phyloP scores from a whole-genome alignment of 805 yeast species.

The Metschnikowia corniflorae region DNA sequence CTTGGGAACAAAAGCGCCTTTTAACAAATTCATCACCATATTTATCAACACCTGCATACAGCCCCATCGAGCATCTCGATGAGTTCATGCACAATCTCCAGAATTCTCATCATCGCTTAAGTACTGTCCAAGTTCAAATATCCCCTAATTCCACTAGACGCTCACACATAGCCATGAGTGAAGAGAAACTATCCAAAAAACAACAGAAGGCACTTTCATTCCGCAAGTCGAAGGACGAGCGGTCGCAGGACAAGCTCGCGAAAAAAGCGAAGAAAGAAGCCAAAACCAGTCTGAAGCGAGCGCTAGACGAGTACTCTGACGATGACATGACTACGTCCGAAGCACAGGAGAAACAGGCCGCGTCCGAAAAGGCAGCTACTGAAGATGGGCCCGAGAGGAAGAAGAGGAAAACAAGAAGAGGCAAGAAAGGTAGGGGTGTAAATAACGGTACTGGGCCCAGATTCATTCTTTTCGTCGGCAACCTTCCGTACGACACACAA shows the following conservation, averaged over 20 bases:
- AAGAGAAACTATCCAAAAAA: constrained; percentile 57
- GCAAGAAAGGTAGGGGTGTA: constrained; percentile 64
- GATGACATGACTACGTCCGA: neutral
- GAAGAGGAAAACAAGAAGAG: constrained; percentile 74
- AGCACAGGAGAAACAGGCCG: neutral
- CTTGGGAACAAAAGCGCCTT: too few relatives aligned
- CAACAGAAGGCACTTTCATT: constrained; percentile 62
- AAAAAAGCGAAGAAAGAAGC: constrained; percentile 19
- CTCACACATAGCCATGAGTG: too few relatives aligned
- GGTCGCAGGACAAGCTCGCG: constrained; percentile 31
- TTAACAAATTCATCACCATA: too few relatives aligned
- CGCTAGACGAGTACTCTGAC: constrained; percentile 26
- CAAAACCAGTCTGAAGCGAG: constrained; percentile 11
- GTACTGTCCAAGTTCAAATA: too few relatives aligned
- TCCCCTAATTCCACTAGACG: too few relatives aligned
- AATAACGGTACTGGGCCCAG: constrained; percentile 53
- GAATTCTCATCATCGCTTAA: too few relatives aligned
- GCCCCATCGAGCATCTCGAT: too few relatives aligned
- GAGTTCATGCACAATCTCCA: too few relatives aligned
- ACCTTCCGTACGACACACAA: constrained; percentile 70
- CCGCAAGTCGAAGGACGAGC: constrained; percentile 40
- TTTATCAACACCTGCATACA: too few relatives aligned
- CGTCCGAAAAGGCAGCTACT: constrained; percentile 1
- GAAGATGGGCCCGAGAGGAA: constrained; percentile 43
- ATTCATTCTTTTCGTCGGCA: constrained; percentile 86